Conservation (phyloP, 768 basidiomycete species). For the Tylopilus plumbeoviolaceoides region DNA sequence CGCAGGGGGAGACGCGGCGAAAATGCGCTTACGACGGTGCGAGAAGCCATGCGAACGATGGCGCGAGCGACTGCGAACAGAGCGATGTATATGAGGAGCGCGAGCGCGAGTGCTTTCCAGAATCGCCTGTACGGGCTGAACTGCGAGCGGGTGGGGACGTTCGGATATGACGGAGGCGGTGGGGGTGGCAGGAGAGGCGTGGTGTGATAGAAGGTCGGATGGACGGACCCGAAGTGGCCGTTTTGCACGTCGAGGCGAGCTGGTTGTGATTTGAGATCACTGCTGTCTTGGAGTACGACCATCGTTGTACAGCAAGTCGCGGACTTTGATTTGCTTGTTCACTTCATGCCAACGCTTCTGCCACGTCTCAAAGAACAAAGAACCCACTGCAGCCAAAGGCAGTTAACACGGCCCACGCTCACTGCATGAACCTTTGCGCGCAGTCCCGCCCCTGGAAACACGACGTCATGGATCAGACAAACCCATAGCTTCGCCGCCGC, state of each 20-base stretch:
- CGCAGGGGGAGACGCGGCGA: not conserved
- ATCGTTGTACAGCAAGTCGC: no score
- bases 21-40: not conserved
- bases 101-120: constrained; percentile 10
- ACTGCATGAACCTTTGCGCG: no score
- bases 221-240: constrained; percentile 4
- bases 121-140: constrained; percentile 12
- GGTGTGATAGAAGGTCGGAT: constrained; percentile 7
- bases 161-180: constrained; percentile 14
- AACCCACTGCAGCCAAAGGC: no score
- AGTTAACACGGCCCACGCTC: not conserved
- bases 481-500: no score
- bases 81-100: constrained; percentile 11
- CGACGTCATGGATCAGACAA: not conserved
- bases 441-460: not conserved
- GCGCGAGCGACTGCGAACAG: not conserved
- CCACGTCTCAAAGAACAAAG: no score
- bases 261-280: not conserved
- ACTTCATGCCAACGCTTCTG: no score
- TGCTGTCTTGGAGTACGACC: no score
- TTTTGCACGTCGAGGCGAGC: not conserved
- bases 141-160: not conserved
- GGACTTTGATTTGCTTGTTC: no score
- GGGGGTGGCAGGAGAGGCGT: not conserved
- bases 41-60: not conserved